These are phyloP conservation scores for Protostelium mycophagum DNA, from an alignment of 78 protist genomes.

Conservation along the genomic window DNA sequence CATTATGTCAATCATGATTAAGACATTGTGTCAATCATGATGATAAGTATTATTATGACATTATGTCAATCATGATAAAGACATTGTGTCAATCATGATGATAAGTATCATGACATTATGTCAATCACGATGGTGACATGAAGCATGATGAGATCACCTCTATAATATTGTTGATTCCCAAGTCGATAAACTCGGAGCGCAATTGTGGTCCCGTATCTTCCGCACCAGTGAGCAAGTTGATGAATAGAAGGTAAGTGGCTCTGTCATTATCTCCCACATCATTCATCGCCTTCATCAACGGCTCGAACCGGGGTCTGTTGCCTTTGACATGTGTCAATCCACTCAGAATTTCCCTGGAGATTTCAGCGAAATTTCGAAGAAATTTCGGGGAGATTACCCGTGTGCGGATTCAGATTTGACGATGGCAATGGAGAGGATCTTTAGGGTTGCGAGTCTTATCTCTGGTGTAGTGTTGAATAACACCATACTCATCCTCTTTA, in stretches of 20 bases:
- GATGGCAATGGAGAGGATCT: neutral
- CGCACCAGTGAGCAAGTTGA: conserved; percentile 42
- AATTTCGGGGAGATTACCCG: too few relatives aligned
- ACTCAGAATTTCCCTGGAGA: neutral
- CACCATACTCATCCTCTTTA: neutral
- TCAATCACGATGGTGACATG: neutral
- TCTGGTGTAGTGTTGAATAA: neutral
- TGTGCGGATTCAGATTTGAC: neutral
- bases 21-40: too few relatives aligned
- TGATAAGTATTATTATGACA: too few relatives aligned
- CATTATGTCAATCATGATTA: neutral
- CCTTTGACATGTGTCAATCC: neutral
- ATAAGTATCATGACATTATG: neutral
- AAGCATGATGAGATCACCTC: conserved; percentile 20
- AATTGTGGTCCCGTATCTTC: conserved; percentile 36
- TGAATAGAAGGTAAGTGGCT: conserved; percentile 44
- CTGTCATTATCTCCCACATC: neutral
- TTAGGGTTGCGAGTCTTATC: neutral
- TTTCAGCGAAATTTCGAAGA: too few relatives aligned
- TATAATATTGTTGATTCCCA: conserved; percentile 45
- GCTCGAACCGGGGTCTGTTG: neutral
- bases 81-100: too few relatives aligned
- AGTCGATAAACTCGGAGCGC: conserved; percentile 45
- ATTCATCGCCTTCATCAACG: neutral
- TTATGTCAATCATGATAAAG: neutral